phyloP scores from a whole-genome alignment of 2,329 filamentous ascomycete species.

The Claviceps lovelessii region DNA sequence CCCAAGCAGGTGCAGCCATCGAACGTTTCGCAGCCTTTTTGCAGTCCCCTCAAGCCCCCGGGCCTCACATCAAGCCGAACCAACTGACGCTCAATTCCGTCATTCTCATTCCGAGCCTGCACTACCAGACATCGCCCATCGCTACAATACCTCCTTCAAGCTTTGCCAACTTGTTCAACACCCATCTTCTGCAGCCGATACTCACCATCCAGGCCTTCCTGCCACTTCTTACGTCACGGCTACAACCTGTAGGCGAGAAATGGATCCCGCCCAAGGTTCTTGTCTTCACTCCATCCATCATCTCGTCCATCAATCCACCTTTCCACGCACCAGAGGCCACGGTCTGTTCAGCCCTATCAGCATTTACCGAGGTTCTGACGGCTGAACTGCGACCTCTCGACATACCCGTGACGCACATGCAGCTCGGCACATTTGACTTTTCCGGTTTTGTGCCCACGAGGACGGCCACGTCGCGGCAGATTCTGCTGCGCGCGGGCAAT shows the following conservation, averaged over 20 bases:
- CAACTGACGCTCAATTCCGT: slow-evolving; percentile 64
- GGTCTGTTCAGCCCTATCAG: slow-evolving; percentile 72
- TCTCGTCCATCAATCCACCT: slow-evolving; percentile 63
- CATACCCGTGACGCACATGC: slow-evolving; percentile 73
- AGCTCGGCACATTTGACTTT: slow-evolving; percentile 83
- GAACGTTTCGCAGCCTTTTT: slow-evolving; percentile 59
- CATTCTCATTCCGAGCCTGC: slow-evolving; percentile 67
- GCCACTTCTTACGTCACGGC: slow-evolving; percentile 54
- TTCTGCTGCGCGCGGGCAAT: slow-evolving; percentile 27
- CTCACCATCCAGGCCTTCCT: slow-evolving; percentile 80
- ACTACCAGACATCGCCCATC: slow-evolving; percentile 71
- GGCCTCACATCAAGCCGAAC: slow-evolving; percentile 61
- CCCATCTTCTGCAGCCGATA: slow-evolving; percentile 78
- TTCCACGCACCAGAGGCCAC: slow-evolving; percentile 78
- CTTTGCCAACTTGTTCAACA: slow-evolving; percentile 85
- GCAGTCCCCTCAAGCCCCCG: slow-evolving; percentile 59
- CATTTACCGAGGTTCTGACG: slow-evolving; percentile 67
- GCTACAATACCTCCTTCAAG: slow-evolving; percentile 70
- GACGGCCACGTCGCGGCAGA: slow-evolving; percentile 18
- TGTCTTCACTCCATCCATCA: slow-evolving; percentile 66
- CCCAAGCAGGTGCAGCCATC: slow-evolving; percentile 52
- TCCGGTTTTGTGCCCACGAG: slow-evolving; percentile 43
- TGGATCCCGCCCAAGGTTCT: slow-evolving; percentile 51
- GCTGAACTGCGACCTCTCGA: slow-evolving; percentile 63
- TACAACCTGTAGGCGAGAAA: slow-evolving; percentile 37